Conservation (phyloP, 306 rosid species). For the Lathyrus sativus region DNA sequence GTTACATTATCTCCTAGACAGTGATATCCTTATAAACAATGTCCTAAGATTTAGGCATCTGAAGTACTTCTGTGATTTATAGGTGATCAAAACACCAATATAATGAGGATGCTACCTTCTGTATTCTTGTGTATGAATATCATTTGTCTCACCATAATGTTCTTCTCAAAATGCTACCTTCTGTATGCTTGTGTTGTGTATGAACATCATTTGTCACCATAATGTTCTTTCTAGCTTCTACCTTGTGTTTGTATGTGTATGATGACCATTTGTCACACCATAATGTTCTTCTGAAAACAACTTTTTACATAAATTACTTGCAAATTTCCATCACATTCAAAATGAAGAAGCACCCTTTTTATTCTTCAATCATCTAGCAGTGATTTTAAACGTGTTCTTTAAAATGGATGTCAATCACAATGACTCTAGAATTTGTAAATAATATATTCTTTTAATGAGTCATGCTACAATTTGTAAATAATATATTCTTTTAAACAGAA, state of each 20-base stretch:
- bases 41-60: not conserved
- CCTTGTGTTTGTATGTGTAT: not conserved
- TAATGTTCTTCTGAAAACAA: not conserved
- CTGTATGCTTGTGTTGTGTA: not conserved
- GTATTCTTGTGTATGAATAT: not conserved
- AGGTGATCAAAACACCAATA: not conserved
- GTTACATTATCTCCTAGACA: not conserved
- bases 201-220: not conserved
- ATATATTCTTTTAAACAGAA: not conserved
- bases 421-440: not conserved
- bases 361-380: not conserved
- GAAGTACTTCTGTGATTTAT: not conserved
- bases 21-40: not conserved
- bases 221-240: not conserved
- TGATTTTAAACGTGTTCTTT: not conserved
- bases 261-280: not conserved
- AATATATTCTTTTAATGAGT: no score
- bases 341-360: not conserved
- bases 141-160: not conserved
- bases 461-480: no score
- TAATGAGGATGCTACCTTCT: not conserved
- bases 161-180: not conserved
- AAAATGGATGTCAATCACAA: not conserved
- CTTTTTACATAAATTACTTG: not conserved
- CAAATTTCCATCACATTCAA: not conserved